These are phyloP conservation scores for Apostasia ramifera DNA, from an alignment of 106 monocot species.

Conservation along the genomic window DNA sequence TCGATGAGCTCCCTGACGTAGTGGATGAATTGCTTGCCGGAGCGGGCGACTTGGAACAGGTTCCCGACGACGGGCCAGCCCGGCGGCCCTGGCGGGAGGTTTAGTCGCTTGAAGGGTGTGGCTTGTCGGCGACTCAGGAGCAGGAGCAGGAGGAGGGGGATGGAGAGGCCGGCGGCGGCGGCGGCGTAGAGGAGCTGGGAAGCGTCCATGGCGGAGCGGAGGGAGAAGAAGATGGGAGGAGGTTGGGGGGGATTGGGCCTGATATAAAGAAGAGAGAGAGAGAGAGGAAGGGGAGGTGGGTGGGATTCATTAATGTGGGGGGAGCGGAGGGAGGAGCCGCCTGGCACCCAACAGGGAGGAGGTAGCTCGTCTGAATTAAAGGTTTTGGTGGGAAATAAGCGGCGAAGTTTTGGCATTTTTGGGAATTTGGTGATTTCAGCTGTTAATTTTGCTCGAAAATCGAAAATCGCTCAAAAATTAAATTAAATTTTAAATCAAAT, in stretches of 20 bases:
- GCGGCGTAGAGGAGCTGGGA: slow-evolving; percentile 3
- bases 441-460: no score
- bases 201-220: not conserved
- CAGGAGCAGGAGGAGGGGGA: slow-evolving; percentile 15
- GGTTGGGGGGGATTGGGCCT: not conserved
- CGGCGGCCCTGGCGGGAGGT: slow-evolving; percentile 66
- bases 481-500: no score
- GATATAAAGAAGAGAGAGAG: not conserved
- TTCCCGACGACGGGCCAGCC: slow-evolving; percentile 90
- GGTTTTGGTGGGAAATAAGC: no score
- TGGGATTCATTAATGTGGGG: not conserved
- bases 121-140: slow-evolving; percentile 7
- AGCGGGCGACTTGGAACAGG: slow-evolving; percentile 70
- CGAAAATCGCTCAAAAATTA: no score
- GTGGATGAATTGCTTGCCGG: slow-evolving; percentile 74
- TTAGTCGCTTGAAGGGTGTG: slow-evolving; percentile 8
- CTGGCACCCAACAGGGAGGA: not conserved
- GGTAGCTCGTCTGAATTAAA: no score
- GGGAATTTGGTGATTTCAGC: no score
- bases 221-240: not conserved
- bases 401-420: no score
- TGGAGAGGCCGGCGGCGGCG: not conserved
- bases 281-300: not conserved
- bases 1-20: slow-evolving; percentile 45
- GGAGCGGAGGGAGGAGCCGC: not conserved